phyloP scores from a whole-genome alignment of 768 basidiomycete genomes.

The Candolleomyces eurysporus region DNA sequence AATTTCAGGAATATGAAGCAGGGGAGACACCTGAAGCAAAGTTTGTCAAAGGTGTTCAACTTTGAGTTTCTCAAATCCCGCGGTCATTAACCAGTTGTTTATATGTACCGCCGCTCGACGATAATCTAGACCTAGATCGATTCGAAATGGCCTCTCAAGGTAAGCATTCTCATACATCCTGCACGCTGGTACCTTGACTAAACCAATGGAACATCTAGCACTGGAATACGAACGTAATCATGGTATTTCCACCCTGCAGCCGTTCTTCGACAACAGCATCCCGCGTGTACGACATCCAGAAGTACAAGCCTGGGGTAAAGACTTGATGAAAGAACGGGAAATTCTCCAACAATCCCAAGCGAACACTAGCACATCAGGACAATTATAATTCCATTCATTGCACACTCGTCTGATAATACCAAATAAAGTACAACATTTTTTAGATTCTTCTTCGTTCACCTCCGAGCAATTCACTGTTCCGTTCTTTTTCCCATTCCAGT shows the following conservation, averaged over 20 bases:
- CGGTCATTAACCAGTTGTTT: neutral
- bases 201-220: slow-evolving; percentile 36
- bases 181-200: neutral
- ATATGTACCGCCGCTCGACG: neutral
- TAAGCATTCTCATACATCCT: slow-evolving; percentile 15
- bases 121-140: slow-evolving; percentile 67
- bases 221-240: slow-evolving; percentile 69
- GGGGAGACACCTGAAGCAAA: slow-evolving; percentile 69
- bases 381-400: neutral
- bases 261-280: slow-evolving; percentile 80
- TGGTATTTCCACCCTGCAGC: slow-evolving; percentile 49
- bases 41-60: slow-evolving; percentile 76
- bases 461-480: neutral
- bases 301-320: slow-evolving; percentile 67
- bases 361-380: neutral
- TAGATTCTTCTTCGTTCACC: slow-evolving; percentile 3
- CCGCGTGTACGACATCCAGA: slow-evolving; percentile 71
- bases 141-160: slow-evolving; percentile 90
- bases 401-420: neutral
- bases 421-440: slow-evolving; percentile 7
- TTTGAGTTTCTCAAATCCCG: too few relatives aligned
- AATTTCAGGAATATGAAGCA: slow-evolving; percentile 77
- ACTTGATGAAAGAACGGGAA: slow-evolving; percentile 51
- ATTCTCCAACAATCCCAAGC: slow-evolving; percentile 6
- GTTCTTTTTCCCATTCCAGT: slow-evolving; percentile 2